These are phyloP conservation scores for Kwoniella europaea DNA, from an alignment of 768 basidiomycete species.

Conservation along the genomic window DNA sequence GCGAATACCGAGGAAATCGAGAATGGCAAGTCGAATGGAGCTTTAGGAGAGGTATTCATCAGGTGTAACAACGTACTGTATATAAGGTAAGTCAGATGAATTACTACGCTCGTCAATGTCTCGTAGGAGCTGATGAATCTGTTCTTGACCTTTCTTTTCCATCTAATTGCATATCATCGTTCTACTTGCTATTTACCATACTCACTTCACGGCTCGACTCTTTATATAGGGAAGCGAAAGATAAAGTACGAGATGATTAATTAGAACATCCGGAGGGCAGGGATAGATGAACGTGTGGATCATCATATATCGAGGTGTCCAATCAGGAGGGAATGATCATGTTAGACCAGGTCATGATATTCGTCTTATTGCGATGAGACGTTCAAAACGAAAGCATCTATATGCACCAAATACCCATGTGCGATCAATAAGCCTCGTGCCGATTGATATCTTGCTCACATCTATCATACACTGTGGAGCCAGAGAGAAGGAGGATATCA, in stretches of 20 bases:
- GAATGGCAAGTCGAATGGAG: slow-evolving; percentile 91
- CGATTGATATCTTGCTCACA: too few relatives aligned
- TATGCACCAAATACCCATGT: slow-evolving; percentile 1
- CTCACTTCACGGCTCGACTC: background rate
- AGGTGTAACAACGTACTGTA: slow-evolving; percentile 94
- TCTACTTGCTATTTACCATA: too few relatives aligned
- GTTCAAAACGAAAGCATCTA: background rate
- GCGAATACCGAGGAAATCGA: slow-evolving; percentile 99
- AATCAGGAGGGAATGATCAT: background rate
- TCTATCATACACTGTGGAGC: too few relatives aligned
- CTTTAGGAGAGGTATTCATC: slow-evolving; percentile 98
- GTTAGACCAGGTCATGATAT: too few relatives aligned
- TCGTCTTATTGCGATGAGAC: too few relatives aligned
- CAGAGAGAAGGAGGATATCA: too few relatives aligned
- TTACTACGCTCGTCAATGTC: background rate
- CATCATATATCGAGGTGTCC: background rate
- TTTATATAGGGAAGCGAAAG: slow-evolving; percentile 7
- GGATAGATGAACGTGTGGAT: background rate
- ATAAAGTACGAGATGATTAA: slow-evolving; percentile 12
- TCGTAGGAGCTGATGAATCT: background rate
- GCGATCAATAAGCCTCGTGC: background rate
- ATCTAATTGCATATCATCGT: background rate
- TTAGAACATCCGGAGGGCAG: background rate
- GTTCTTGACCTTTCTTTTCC: background rate
- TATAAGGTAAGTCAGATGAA: slow-evolving; percentile 61